Base-by-base conservation (phyloP, 2,329 filamentous ascomycete genomes). In the Pseudogymnoascus pannorum region DNA sequence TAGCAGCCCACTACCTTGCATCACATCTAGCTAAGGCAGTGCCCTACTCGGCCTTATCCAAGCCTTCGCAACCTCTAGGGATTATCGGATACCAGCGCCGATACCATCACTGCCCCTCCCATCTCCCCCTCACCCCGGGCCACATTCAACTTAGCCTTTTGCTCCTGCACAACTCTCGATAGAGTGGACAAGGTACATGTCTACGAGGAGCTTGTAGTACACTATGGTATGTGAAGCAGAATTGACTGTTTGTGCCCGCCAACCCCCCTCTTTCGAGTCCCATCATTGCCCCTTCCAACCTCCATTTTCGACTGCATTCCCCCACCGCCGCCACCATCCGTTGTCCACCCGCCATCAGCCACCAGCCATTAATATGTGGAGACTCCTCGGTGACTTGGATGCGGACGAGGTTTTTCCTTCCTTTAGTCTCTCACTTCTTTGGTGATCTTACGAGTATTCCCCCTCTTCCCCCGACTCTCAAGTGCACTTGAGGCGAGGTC, bases 81-180 rank as follows among this genome's bases (percentile, higher is more conserved):
- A 54, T 54, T 54, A 54, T 54, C 48, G 48, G 48, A 54, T 54
- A 54, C 48, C 48, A 54, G 48, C 48, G 48, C 48, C 48, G 48
- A 54, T 54, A 54, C 48, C 48, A 12, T 54, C 48, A 18, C 48
- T 54, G 48, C 48, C 48, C 48, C 48, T 54, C 48, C 48, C 48
- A 54, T 31, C 48, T 54, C 48, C 48, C 48, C 48, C 48, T 54
- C 48, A 54, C 16, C 48, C 48, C 48, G 18, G 48, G 26, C 48
- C 48, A 54, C 48, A 31, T 54, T 54, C 26, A 54, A 54, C 48
- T 54, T 54, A 54, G 48, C 48, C 48, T 54, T 54, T 54, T 54
- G 18, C 48, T 54, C 48, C 26, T 54, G 48, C 48, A 54, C 26
- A 31, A 54, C 48, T 31, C 48, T 54, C 48, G 26, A 54, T 54